Evolutionary conservation across 768 basidiomycete genomes (phyloP).

Genomic region (Boletus vinaceobasis): DNA sequence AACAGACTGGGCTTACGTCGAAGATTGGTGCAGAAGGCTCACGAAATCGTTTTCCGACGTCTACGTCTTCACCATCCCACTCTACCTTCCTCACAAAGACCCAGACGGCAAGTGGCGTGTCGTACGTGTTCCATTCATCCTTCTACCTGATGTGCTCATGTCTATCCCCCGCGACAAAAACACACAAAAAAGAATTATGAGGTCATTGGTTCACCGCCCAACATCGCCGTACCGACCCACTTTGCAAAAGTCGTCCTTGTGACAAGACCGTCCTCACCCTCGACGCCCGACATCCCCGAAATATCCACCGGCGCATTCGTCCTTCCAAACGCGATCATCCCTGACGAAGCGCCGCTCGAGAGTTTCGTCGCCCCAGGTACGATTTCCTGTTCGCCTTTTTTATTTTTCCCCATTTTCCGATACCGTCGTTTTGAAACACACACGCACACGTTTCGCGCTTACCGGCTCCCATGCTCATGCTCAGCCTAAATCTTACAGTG

Average conservation of each 20-base stretch:
- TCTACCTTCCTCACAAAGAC: constrained; percentile 88
- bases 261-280: constrained; percentile 69
- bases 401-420: not conserved
- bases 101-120: constrained; percentile 94
- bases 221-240: constrained; percentile 92
- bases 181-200: constrained; percentile 69
- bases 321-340: constrained; percentile 89
- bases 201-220: constrained; percentile 90
- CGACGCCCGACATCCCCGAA: constrained; percentile 66
- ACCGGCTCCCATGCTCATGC: not conserved
- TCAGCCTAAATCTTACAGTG: constrained; percentile 43
- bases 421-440: not conserved
- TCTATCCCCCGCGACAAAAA: not conserved
- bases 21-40: constrained; percentile 91
- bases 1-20: constrained; percentile 93
- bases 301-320: constrained; percentile 92
- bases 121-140: constrained; percentile 46
- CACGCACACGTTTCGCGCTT: not conserved
- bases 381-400: not conserved
- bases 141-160: not conserved
- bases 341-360: constrained; percentile 77
- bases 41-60: constrained; percentile 90
- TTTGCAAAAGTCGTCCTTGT: constrained; percentile 95
- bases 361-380: constrained; percentile 80
- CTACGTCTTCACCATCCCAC: constrained; percentile 94